Conservation (phyloP, 495 filamentous ascomycete genomes). For the Trichoderma erinaceum region DNA sequence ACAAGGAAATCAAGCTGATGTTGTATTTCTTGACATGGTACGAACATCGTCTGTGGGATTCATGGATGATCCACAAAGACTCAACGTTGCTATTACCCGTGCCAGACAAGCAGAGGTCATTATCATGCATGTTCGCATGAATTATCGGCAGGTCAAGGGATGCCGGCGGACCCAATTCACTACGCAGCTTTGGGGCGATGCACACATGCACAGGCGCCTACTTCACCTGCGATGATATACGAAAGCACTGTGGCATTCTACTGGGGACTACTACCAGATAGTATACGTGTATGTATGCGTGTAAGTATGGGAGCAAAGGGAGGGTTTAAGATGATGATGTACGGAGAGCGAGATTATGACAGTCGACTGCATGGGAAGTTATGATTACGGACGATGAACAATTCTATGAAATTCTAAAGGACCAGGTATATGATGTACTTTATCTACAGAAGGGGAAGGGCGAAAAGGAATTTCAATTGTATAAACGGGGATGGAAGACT, state of each 20-base stretch:
- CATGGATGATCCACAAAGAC: conserved; percentile 21
- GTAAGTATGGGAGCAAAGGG: no score
- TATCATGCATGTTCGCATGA: conserved; percentile 21
- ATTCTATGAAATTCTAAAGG: no score
- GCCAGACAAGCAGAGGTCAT: conserved; percentile 23
- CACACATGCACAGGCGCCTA: neutral
- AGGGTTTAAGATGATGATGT: no score
- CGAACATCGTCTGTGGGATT: conserved; percentile 16
- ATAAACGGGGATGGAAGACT: no score
- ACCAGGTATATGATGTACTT: no score
- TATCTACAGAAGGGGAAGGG: no score
- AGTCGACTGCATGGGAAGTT: no score
- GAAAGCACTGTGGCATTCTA: neutral
- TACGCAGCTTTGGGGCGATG: conserved; percentile 5
- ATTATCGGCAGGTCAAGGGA: neutral
- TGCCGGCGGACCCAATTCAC: neutral
- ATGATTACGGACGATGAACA: no score
- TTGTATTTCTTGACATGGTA: conserved; percentile 26
- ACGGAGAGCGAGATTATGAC: no score
- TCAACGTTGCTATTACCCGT: conserved; percentile 22
- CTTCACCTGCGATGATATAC: neutral
- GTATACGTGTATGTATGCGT: no score
- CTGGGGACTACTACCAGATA: neutral
- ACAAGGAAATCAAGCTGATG: conserved; percentile 26
- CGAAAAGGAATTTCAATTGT: no score